phyloP scores from a whole-genome alignment of 306 rosid genomes.

The Nissolia schottii region DNA sequence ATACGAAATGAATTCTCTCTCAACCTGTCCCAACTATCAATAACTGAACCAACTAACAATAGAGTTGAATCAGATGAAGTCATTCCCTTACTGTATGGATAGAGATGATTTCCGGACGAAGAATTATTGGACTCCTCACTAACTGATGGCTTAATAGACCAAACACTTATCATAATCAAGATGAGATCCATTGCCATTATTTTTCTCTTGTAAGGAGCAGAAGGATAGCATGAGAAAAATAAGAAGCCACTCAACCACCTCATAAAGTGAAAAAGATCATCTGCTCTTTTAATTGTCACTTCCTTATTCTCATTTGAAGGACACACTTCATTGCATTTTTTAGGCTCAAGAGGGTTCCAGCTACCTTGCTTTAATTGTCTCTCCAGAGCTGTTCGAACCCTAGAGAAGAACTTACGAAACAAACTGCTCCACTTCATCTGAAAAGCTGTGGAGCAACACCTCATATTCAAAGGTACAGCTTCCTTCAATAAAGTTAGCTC shows the following conservation, averaged over 20 bases:
- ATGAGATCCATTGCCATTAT: conserved; percentile 93
- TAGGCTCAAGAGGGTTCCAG: conserved; percentile 59
- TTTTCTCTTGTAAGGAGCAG: conserved; percentile 97
- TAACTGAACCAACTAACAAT: conserved; percentile 80
- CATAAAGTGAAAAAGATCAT: conserved; percentile 80
- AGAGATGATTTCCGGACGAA: conserved; percentile 40
- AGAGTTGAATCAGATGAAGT: conserved; percentile 71
- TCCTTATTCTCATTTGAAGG: conserved; percentile 39
- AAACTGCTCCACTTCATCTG: conserved; percentile 99
- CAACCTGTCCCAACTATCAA: conserved; percentile 99
- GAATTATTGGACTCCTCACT: conserved; percentile 35
- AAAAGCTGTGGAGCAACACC: conserved; percentile 90
- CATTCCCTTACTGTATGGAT: conserved; percentile 75
- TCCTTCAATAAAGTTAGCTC: conserved; percentile 81
- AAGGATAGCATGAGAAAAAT: conserved; percentile 93
- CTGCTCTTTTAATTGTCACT: conserved; percentile 50
- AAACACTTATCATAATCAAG: conserved; percentile 71
- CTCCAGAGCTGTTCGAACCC: conserved; percentile 93
- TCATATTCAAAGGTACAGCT: conserved; percentile 92
- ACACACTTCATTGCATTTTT: conserved; percentile 25
- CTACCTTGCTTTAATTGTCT: conserved; percentile 82
- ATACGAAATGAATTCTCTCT: conserved; percentile 85
- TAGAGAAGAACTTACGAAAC: conserved; percentile 83
- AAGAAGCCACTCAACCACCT: conserved; percentile 95
- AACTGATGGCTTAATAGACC: conserved; percentile 62